A percentile compares a stretch with the other conserved stretches of the same genome.
phyloP scores from a whole-genome alignment of 2,329 filamentous ascomycete genomes.

The Geosmithia flava region DNA sequence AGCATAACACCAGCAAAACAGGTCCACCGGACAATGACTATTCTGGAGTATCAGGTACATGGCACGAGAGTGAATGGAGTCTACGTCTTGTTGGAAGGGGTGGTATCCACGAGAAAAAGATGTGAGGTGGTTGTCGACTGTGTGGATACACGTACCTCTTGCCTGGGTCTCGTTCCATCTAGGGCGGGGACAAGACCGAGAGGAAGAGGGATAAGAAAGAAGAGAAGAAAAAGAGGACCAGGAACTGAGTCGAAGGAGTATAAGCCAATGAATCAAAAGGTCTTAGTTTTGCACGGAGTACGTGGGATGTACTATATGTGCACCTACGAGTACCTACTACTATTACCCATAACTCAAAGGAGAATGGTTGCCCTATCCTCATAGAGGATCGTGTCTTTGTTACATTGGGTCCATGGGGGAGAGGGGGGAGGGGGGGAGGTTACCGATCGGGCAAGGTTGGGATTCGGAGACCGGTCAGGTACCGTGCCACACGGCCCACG shows the following conservation, averaged over 20 bases:
- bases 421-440: no score
- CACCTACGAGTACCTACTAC: no score
- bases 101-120: no score
- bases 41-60: no score
- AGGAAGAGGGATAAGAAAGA: not conserved
- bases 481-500: not conserved
- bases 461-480: not conserved
- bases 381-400: not conserved
- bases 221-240: not conserved
- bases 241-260: not conserved
- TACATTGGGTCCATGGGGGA: not conserved
- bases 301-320: no score
- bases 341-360: no score
- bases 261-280: not conserved
- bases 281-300: no score
- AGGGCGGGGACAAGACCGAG: not conserved
- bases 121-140: not conserved
- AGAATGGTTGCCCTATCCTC: no score
- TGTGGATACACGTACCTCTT: not conserved
- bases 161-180: not conserved
- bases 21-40: no score
- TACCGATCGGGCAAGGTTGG: not conserved
- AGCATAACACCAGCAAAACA: not conserved
- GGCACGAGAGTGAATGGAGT: no score
- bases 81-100: no score